Evolutionary conservation across 352 stramenopile genomes (phyloP), one percentile per base, ranked within the genome.

Genomic region (Globisporangium abappressorium): DNA sequence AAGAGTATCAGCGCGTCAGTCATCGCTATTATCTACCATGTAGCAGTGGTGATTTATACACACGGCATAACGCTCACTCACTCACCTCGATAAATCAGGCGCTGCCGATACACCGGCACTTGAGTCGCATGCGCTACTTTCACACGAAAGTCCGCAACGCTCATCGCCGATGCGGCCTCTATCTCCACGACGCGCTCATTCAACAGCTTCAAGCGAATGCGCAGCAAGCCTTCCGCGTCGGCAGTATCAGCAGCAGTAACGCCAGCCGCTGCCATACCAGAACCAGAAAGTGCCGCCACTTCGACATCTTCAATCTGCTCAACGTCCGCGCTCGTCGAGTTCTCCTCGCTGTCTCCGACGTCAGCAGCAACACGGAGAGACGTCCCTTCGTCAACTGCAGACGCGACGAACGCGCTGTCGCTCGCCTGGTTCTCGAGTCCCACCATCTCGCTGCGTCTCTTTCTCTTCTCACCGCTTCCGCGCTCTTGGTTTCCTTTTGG

Each of bases 81-180:
- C 49, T 57, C 53, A 81, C 80, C 93, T 38, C 92, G 87, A 67
- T 97, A 98, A 70, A 98, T 98, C n/a, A 98, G 81, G 0, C 93
- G 87, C 74, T 98, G 93, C 24, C 86, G 73, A 9, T 87, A 57
- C 18, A 71, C 72, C 0, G 84, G 82, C 8, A 96, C 72, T 15
- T 81, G 59, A 34, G 89, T 95, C 22, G 70, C 78, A 15, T 70
- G 56, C 34, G 81, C 81, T 24, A 96, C 77, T 18, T 81, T 67
- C 24, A 69, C 73, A 43, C 87, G 87, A 62, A 96, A 93, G 33
- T 87, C 84, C n/a, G 64, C 66, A 26, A 95, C 73, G 3, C 75
- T 70, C 68, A 87, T 83, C 34, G 72, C 69, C 3, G 64, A 73
- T 9, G 71, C 34, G 5, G 80, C 84, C 22, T 75, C 57, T 22